These are phyloP conservation scores for Ilyonectria sp. DNA, from an alignment of 2,329 filamentous ascomycete species.

Conservation along the genomic window DNA sequence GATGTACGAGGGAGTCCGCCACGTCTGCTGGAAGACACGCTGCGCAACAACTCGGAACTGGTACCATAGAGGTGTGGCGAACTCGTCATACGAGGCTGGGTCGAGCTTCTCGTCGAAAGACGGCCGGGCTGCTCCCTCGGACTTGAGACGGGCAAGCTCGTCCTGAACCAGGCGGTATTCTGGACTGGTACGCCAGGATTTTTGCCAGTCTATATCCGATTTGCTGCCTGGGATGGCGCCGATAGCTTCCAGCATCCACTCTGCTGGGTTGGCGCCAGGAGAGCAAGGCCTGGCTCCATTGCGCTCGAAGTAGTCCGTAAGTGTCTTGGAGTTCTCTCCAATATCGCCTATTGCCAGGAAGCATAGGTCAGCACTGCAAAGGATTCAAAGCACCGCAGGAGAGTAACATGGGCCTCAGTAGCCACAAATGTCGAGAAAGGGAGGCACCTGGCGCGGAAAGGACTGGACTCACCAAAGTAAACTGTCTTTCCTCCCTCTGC, in stretches of 20 bases:
- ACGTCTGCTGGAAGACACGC: conserved; percentile 89
- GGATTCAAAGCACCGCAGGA: conserved; percentile 53
- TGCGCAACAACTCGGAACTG: conserved; percentile 78
- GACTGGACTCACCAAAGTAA: conserved; percentile 31
- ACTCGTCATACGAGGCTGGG: conserved; percentile 15
- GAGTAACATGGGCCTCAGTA: neutral
- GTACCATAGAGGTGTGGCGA: conserved; percentile 69
- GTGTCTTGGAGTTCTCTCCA: conserved; percentile 75
- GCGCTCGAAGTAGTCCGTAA: conserved; percentile 82
- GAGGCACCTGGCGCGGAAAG: neutral
- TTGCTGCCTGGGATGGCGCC: conserved; percentile 73
- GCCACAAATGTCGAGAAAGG: neutral
- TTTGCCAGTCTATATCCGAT: conserved; percentile 74
- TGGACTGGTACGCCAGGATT: conserved; percentile 69
- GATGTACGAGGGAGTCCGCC: conserved; percentile 89
- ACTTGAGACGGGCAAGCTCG: conserved; percentile 70
- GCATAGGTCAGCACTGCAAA: conserved; percentile 62
- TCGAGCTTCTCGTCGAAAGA: neutral
- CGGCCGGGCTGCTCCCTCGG: conserved; percentile 42
- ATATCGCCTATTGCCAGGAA: conserved; percentile 72
- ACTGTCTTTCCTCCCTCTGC: conserved; percentile 32
- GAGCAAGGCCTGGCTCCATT: conserved; percentile 77
- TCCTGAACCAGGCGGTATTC: conserved; percentile 68
- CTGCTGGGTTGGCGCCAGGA: conserved; percentile 80
- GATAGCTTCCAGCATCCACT: conserved; percentile 52